Evolutionary conservation across 352 stramenopile species (phyloP), one percentile per base, ranked within the genome.

Genomic region (Phytophthora sansomeana): DNA sequence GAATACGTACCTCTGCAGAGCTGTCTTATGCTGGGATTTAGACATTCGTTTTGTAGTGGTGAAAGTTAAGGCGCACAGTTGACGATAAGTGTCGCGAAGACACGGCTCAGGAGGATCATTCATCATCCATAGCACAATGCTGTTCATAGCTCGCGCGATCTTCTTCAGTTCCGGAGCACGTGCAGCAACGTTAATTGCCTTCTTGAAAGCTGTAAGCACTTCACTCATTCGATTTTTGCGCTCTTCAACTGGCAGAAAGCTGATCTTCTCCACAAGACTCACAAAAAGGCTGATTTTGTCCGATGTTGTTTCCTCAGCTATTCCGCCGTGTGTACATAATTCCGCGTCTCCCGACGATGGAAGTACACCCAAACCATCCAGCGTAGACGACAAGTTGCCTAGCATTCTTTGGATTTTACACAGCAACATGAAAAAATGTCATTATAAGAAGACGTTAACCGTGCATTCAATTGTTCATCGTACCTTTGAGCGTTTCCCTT

Each of bases 91-190:
- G 26, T n/a, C 19, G 6, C 19, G 42, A 6, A 32, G 16, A n/a
- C 42, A 33, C 21, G 19, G 10, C 6, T 49, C 42, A 49, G 42
- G 21, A 49, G 42, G 21, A 21, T 49, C 21, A 14, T 49, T 48
- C 24, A 48, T 48, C 42, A 48, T 32, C 42, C 42, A 48, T 2
- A 48, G 9, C 42, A 48, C 42, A 30, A 48, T 30, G 19, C 19
- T 30, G 19, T 48, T 28, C 19, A 48, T 11, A 4, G 19, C 19
- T 48, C 32, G 19, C 9, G 42, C n/a, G 10, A 48, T n/a, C 32
- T 30, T 48, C 21, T 30, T 48, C 42, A 30, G 11, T 28, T 48
- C 21, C 3, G 9, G 42, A 32, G 42, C 21, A 48, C 42, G 19
- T 13, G 14, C 9, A 7, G 19, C 26, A 7, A 29, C 5, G 24